Percentiles rank a stretch among this genome's conserved stretches.
Conservation (phyloP, 2,329 filamentous ascomycete species). For the Ophiostoma himal-ulmi region DNA sequence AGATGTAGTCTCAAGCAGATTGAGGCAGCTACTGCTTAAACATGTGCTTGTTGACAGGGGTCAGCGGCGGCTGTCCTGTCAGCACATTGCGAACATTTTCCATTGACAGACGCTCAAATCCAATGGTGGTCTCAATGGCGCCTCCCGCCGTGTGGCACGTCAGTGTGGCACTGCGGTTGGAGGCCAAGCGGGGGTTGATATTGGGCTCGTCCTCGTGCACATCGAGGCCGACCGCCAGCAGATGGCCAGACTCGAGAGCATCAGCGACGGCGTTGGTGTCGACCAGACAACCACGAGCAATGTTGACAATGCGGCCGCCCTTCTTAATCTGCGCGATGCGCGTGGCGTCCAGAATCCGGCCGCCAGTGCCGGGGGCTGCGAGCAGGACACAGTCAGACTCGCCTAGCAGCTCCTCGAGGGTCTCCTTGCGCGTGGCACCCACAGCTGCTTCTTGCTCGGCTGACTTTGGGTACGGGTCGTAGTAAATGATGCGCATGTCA, state of each 20-base stretch:
- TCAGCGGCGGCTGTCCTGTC: constrained; percentile 35
- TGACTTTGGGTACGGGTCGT: constrained; percentile 41
- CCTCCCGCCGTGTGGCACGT: constrained; percentile 52
- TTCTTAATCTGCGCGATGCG: constrained; percentile 44
- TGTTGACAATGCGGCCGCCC: constrained; percentile 51
- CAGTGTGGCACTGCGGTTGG: constrained; percentile 42
- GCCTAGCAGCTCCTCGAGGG: constrained; percentile 42
- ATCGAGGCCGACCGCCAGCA: constrained; percentile 45
- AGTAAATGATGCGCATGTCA: constrained; percentile 53
- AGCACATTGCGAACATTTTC: constrained; percentile 48
- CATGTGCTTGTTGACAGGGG: constrained; percentile 50
- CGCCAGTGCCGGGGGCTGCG: constrained; percentile 44
- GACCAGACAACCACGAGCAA: constrained; percentile 44
- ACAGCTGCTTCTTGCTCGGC: constrained; percentile 40
- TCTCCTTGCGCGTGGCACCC: constrained; percentile 37
- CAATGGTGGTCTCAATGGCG: constrained; percentile 47
- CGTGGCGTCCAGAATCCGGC: constrained; percentile 38
- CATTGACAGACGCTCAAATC: constrained; percentile 51
- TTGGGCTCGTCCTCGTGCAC: constrained; percentile 47
- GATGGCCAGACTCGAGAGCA: constrained; percentile 41
- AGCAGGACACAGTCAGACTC: constrained; percentile 46
- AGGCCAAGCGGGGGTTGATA: constrained; percentile 38
- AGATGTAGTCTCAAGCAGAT: not conserved
- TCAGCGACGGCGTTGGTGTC: constrained; percentile 43
- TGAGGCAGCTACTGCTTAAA: constrained; percentile 29